Percentiles rank a stretch among this genome's conserved stretches.
Evolutionary conservation across 495 filamentous ascomycete species (phyloP).

Genomic region (Glonium stellatum): DNA sequence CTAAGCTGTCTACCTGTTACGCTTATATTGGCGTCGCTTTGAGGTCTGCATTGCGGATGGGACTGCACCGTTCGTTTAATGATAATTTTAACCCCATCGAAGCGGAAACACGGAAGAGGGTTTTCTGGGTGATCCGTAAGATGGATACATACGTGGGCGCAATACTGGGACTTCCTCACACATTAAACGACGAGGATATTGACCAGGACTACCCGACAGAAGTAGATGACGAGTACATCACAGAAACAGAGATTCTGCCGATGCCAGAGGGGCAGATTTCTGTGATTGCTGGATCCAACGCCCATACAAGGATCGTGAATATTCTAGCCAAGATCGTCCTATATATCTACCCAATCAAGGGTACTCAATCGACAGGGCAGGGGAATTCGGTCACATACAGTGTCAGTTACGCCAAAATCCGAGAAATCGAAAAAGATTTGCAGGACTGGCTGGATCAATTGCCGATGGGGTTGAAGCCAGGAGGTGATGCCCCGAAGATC

Average conservation of each 20-base stretch:
- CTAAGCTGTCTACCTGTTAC: conserved; percentile 88
- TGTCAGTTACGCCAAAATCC: conserved; percentile 80
- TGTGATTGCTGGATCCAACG: conserved; percentile 73
- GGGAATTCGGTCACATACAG: conserved; percentile 58
- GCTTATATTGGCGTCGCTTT: conserved; percentile 87
- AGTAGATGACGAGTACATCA: conserved; percentile 90
- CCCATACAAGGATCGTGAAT: conserved; percentile 68
- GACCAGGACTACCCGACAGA: conserved; percentile 81
- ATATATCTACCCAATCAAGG: conserved; percentile 84
- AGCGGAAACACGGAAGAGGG: conserved; percentile 70
- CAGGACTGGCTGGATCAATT: conserved; percentile 76
- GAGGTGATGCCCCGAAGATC: conserved; percentile 63
- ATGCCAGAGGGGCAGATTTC: conserved; percentile 72
- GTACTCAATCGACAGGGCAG: conserved; percentile 28
- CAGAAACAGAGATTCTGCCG: conserved; percentile 60
- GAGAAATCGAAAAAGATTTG: conserved; percentile 84
- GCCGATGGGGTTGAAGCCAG: conserved; percentile 65
- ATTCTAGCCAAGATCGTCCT: conserved; percentile 81
- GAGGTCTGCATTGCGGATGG: conserved; percentile 76
- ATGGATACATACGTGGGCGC: conserved; percentile 94
- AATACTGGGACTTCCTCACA: conserved; percentile 75
- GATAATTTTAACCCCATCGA: conserved; percentile 78
- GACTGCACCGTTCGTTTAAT: conserved; percentile 73
- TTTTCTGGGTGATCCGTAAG: conserved; percentile 87
- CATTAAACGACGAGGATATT: conserved; percentile 81